Conservation (phyloP, 805 yeast species). For the Ascoidea rubescens region DNA sequence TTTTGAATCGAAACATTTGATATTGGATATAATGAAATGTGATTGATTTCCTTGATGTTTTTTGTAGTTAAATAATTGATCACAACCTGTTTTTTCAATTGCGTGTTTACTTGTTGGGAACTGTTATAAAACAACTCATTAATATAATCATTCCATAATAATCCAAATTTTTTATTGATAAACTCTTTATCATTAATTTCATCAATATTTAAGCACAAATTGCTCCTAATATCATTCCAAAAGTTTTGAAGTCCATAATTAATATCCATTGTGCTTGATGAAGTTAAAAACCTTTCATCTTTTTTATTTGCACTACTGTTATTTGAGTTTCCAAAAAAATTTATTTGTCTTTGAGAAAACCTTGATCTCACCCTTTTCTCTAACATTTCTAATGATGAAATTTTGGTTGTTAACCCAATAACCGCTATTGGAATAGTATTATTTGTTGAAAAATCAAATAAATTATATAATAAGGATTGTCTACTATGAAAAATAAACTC, state of each 20-base stretch:
- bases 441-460: constrained; percentile 75
- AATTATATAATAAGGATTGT: constrained; percentile 76
- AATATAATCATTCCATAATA: constrained; percentile 10
- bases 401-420: constrained; percentile 62
- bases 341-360: constrained; percentile 67
- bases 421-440: constrained; percentile 63
- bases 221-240: constrained; percentile 9
- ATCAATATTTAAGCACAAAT: constrained; percentile 7
- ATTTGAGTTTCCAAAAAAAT: constrained; percentile 19
- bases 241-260: constrained; percentile 10
- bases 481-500: constrained; percentile 54
- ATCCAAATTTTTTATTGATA: constrained; percentile 8
- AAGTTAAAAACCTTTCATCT: not conserved
- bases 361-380: constrained; percentile 89
- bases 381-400: constrained; percentile 64
- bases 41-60: constrained; percentile 21
- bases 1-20: constrained; percentile 13
- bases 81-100: constrained; percentile 9
- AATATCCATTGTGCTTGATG: constrained; percentile 5
- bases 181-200: constrained; percentile 6
- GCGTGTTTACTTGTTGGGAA: not conserved
- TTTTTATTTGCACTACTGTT: not conserved
- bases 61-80: constrained; percentile 21
- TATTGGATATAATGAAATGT: constrained; percentile 20
- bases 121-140: constrained; percentile 8